phyloP scores from a whole-genome alignment of 371 early-diverging fungal genomes.

The Blakeslea trispora region DNA sequence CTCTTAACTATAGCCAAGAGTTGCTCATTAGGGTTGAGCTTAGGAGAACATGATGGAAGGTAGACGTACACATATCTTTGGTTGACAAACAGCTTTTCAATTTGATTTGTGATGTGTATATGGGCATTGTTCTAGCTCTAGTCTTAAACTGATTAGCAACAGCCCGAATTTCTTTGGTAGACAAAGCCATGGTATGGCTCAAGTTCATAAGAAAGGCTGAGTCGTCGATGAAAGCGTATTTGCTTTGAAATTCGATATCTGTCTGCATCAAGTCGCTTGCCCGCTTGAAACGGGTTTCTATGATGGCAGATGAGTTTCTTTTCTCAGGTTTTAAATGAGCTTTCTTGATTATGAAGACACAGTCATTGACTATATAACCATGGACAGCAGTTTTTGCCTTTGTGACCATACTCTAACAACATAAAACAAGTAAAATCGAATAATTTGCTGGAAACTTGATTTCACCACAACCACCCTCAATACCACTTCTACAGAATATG shows the following conservation, averaged over 20 bases:
- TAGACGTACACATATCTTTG: no score
- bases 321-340: constrained; percentile 1
- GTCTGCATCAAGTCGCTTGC: not conserved
- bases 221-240: constrained; percentile 14
- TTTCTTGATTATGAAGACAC: not conserved
- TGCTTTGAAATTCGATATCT: constrained; percentile 18
- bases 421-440: no score
- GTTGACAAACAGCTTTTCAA: no score
- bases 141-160: not conserved
- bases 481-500: constrained; percentile 9
- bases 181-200: constrained; percentile 1
- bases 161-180: not conserved
- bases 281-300: not conserved
- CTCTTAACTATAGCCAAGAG: no score
- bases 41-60: no score
- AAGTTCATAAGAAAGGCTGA: constrained; percentile 12
- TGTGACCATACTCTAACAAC: no score
- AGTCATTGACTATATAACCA: not conserved
- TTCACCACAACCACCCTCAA: constrained; percentile 17
- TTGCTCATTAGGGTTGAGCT: no score
- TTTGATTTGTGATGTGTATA: no score
- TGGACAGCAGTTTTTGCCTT: not conserved
- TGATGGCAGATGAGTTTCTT: constrained; percentile 3
- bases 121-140: not conserved
- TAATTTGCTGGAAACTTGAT: constrained; percentile 10